A percentile compares a stretch with the other conserved stretches of the same genome.
Evolutionary conservation across 108 stramenopile genomes (phyloP).

Genomic region (Asterionellopsis glacialis): DNA sequence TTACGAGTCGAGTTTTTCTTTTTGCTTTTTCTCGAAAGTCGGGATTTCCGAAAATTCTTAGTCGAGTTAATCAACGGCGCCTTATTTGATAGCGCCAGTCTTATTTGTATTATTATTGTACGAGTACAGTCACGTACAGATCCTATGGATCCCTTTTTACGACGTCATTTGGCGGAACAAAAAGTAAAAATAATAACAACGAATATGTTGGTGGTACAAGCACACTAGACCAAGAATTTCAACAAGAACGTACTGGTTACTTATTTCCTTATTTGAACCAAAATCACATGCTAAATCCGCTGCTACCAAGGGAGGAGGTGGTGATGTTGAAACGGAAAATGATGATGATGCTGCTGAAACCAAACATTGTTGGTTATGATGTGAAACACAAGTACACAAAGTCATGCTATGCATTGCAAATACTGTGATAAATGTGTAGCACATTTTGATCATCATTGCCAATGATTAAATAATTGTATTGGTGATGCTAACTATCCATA

Average conservation of each 20-base stretch:
- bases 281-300: neutral
- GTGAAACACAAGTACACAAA: slow-evolving; percentile 59
- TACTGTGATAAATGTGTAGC: slow-evolving; percentile 93
- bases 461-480: slow-evolving; percentile 92
- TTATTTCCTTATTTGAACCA: neutral
- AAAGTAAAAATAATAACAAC: too few species aligned
- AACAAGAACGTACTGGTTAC: neutral
- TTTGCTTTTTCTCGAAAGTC: too few species aligned
- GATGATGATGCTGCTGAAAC: slow-evolving; percentile 19
- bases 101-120: slow-evolving; percentile 39
- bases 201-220: slow-evolving; percentile 3
- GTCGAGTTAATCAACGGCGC: too few species aligned
- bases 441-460: slow-evolving; percentile 95
- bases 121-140: too few species aligned
- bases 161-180: slow-evolving; percentile 30
- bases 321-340: too few species aligned
- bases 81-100: too few species aligned
- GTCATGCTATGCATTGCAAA: slow-evolving; percentile 90
- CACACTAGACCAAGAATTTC: neutral
- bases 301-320: too few species aligned
- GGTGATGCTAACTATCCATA: slow-evolving; percentile 73
- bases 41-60: too few species aligned
- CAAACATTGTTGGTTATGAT: slow-evolving; percentile 90
- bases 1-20: too few species aligned
- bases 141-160: slow-evolving; percentile 55